Percentiles rank a stretch among this genome's conserved stretches.
These are phyloP conservation scores for Talaromyces proteolyticus DNA, from an alignment of 495 filamentous ascomycete species.

Conservation along the genomic window DNA sequence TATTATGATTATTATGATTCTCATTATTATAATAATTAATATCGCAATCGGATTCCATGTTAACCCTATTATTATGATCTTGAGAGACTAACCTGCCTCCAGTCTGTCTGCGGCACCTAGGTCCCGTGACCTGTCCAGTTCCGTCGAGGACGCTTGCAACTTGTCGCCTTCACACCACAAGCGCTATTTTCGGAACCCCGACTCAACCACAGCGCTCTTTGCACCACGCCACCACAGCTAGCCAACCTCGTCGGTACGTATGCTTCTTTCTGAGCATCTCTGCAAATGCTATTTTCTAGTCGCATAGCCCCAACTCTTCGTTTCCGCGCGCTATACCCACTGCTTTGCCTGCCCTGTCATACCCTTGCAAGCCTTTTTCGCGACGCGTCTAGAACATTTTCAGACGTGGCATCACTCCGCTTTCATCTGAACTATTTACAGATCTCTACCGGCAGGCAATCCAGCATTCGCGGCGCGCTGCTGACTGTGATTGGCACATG, in stretches of 20 bases:
- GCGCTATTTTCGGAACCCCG: slow-evolving; percentile 30
- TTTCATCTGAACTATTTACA: not conserved
- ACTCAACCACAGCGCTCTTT: not conserved
- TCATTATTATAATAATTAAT: not conserved
- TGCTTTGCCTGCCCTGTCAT: too few species aligned
- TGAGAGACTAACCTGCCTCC: too few species aligned
- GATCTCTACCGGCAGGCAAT: not conserved
- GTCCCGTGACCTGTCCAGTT: slow-evolving; percentile 32
- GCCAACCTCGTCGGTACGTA: slow-evolving; percentile 48
- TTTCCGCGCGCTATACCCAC: too few species aligned
- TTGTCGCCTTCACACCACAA: slow-evolving; percentile 35
- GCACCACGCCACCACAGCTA: slow-evolving; percentile 26
- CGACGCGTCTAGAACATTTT: slow-evolving; percentile 28
- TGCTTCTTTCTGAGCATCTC: slow-evolving; percentile 10
- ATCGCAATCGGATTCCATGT: too few species aligned
- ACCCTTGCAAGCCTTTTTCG: too few species aligned
- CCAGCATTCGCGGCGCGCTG: not conserved
- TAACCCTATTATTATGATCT: too few species aligned
- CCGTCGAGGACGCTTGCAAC: slow-evolving; percentile 31
- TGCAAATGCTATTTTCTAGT: too few species aligned
- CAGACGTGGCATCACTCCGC: slow-evolving; percentile 6
- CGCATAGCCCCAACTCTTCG: slow-evolving; percentile 16
- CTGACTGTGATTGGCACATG: slow-evolving; percentile 2
- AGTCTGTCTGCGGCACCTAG: slow-evolving; percentile 9
- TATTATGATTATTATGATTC: not conserved